Evolutionary conservation across 805 yeast genomes (phyloP), one percentile per base, ranked within the genome.

Genomic region (Kuraishia cidri): DNA sequence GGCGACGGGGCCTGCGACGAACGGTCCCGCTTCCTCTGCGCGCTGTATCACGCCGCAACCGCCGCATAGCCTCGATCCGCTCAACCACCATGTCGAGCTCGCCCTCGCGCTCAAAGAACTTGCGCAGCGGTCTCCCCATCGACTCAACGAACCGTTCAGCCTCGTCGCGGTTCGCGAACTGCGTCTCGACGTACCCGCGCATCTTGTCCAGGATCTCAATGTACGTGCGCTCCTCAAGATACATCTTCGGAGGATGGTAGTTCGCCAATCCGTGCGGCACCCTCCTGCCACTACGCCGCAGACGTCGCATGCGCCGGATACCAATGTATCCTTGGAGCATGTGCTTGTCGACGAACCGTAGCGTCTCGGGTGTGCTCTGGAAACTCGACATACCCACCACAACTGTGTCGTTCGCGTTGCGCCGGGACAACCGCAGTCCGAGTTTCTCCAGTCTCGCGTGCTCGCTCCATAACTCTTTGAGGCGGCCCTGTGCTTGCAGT

Each of bases 391-490:
- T 44, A 21, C 55, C 26, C 3, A 35, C 20, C 18, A 47, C 21
- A 7, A 56, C 58, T 0, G 59, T 43, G 10, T 46, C 47, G 35
- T 53, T 54, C 33, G 47, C 30, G 31, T 45, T 48, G 7, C 34
- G 30, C 26, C 47, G 48, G 14, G 52, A 44, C 17, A 58, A 38
- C 3, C 47, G 25, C 26, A 56, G 44, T 2, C 61, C 58, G 6
- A 41, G 42, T 1, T 31, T 15, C 6, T 27, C 34, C 18, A 55
- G 35, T 6, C 30, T 30, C 2, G 43, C 42, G 9, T 53, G 29
- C 12, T 38, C 41, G 3, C 34, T 20, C 8, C 40, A 34, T 4
- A 52, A 26, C 10, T 43, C 43, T 7, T 17, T 26, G 19, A 48
- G 23, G 20, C 43, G 38, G 12, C 40, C 42, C 9, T 55, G 44